Base-by-base conservation (phyloP, 352 stramenopile species). In the Phytophthora tubulina region DNA sequence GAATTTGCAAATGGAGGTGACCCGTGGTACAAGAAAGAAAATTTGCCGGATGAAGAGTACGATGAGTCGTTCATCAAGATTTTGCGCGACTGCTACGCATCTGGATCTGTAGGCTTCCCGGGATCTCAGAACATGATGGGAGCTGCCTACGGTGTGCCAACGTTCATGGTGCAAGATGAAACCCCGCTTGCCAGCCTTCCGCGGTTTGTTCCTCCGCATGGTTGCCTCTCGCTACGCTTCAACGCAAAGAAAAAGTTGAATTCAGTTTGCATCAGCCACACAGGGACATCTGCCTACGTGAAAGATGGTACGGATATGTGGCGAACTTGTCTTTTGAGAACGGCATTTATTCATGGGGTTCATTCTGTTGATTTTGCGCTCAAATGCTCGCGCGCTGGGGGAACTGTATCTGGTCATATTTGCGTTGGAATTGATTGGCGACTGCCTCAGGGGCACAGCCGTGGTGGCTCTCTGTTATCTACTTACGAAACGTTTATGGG, bases 11-110 rank as follows among this genome's bases (percentile, higher is more conserved):
- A 96, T 49, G 88, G 88, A 52, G 90, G 90, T 30, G 90, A 96
- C 55, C 88, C 90, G 6, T 96, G 90, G 90, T 96, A 96, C 77
- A 96, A 96, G 61, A 94, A 94, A 58, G 90, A 96, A 56, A 96
- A 96, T 30, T 42, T 94, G 1, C 90, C 88, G 0, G 88, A 95
- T 50, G 90, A 96, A 67, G 86, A 96, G 49, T 96, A 96, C 56
- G 90, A 96, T 63, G 73, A 73, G 9, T 94, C 86, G 4, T 94
- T 94, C 67, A 93, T 96, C 66, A 93, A 92, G 45, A 94, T 96
- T 58, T 70, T 96, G 49, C 82, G 88, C 9, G 90, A 96, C 35
- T 96, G 90, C 63, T 96, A 96, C 33, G 88, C 88, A 1, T 96
- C 90, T 0, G 87, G 87, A 5, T 96, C 90, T 35, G 86, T 85